Evolutionary conservation across 1,284 basidiomycete genomes (phyloP).

Genomic region (Puccinia novopanici): DNA sequence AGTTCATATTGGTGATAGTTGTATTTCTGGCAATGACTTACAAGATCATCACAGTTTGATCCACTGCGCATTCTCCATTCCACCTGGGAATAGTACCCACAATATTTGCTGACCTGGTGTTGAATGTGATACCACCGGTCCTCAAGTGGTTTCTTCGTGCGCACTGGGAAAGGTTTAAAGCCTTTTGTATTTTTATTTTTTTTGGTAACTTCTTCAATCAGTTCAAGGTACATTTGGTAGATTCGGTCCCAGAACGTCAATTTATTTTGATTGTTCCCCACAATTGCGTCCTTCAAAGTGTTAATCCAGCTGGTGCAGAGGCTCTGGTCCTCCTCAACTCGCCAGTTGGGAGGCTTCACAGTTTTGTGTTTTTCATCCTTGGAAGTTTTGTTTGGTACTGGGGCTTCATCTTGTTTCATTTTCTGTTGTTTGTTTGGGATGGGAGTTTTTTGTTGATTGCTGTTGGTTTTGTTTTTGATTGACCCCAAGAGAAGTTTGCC

Average conservation of each 20-base stretch:
- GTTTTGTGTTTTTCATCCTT: too few species aligned
- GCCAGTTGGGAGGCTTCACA: not conserved
- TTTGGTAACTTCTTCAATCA: not conserved
- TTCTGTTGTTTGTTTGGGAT: not conserved
- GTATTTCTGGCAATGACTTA: not conserved
- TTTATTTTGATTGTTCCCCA: not conserved
- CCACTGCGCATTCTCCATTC: not conserved
- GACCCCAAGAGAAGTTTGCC: too few species aligned
- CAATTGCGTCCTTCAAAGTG: too few species aligned
- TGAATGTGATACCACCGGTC: not conserved
- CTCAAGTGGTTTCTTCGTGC: not conserved
- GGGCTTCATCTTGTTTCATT: too few species aligned
- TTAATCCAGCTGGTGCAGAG: too few species aligned
- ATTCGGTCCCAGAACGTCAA: not conserved
- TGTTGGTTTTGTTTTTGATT: too few species aligned
- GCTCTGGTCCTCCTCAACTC: not conserved
- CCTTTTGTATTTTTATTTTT: not conserved
- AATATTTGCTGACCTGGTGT: conserved; percentile 2
- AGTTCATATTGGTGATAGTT: not conserved
- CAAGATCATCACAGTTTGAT: not conserved
- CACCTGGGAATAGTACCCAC: conserved; percentile 6
- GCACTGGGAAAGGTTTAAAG: not conserved
- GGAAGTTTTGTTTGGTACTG: not conserved
- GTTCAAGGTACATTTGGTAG: not conserved
- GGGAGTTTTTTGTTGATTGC: not conserved